These are phyloP conservation scores for Cardamine occulta DNA, from an alignment of 345 rosid species.

Conservation along the genomic window DNA sequence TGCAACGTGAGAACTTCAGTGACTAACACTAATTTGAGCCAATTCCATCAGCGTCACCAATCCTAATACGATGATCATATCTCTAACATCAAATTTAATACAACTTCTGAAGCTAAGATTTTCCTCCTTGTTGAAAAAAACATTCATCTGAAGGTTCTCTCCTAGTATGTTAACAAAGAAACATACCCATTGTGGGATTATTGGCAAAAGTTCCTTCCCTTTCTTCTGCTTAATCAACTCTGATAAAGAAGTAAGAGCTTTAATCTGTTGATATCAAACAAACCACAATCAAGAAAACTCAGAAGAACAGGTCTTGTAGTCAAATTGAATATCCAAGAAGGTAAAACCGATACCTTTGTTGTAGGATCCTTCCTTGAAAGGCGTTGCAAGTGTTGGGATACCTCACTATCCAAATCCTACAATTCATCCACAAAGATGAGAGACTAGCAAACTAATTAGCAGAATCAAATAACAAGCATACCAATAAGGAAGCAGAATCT, in stretches of 20 bases:
- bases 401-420: conserved; percentile 85
- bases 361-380: conserved; percentile 86
- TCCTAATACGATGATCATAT: background rate
- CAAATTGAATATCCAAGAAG: conserved; percentile 6
- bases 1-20: conserved; percentile 16
- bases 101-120: conserved; percentile 4
- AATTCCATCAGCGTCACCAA: conserved; percentile 21
- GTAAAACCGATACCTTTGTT: conserved; percentile 63
- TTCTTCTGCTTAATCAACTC: conserved; percentile 69
- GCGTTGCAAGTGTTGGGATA: conserved; percentile 81
- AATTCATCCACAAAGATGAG: conserved; percentile 32
- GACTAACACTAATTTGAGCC: conserved; percentile 4
- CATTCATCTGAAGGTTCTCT: background rate
- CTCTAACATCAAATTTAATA: conserved; percentile 14
- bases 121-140: conserved; percentile 7
- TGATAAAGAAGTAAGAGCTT: conserved; percentile 77
- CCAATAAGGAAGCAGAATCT: conserved; percentile 54
- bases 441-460: conserved; percentile 1
- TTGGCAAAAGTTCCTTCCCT: conserved; percentile 62
- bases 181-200: conserved; percentile 94
- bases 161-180: conserved; percentile 13
- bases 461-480: conserved; percentile 24
- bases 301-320: conserved; percentile 5
- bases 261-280: conserved; percentile 64
- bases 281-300: conserved; percentile 21